A percentile compares a stretch with the other conserved stretches of the same genome.
Evolutionary conservation across 768 basidiomycete species (phyloP).

Genomic region (Albatrellus ellisii): DNA sequence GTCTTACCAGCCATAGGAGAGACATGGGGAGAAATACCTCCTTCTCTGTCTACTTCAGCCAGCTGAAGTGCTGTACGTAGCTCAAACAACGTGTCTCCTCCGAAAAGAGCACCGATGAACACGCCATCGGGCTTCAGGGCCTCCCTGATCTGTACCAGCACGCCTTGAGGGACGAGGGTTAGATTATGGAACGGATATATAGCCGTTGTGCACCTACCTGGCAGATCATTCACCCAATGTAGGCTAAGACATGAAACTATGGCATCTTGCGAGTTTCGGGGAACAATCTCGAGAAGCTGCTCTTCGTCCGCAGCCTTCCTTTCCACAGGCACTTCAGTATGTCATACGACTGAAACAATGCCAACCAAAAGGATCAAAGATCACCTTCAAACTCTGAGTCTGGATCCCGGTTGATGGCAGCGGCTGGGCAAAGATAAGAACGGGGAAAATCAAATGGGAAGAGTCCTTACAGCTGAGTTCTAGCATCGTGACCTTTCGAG

Average conservation of each 20-base stretch:
- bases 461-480: slow-evolving; percentile 61
- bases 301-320: slow-evolving; percentile 82
- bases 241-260: slow-evolving; percentile 84
- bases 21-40: slow-evolving; percentile 91
- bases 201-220: slow-evolving; percentile 43
- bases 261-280: slow-evolving; percentile 74
- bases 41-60: slow-evolving; percentile 87
- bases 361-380: slow-evolving; percentile 1
- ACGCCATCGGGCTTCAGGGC: slow-evolving; percentile 83
- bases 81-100: slow-evolving; percentile 94
- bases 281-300: slow-evolving; percentile 48
- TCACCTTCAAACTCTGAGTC: slow-evolving; percentile 73
- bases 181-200: not conserved
- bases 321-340: slow-evolving; percentile 51
- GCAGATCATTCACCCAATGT: slow-evolving; percentile 97
- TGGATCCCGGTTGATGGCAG: slow-evolving; percentile 60
- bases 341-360: slow-evolving; percentile 1
- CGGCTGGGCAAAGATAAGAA: slow-evolving; percentile 30
- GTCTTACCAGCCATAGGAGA: slow-evolving; percentile 94
- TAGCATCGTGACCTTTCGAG: slow-evolving; percentile 67
- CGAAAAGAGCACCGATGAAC: slow-evolving; percentile 89
- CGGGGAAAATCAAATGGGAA: not conserved
- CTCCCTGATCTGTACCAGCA: slow-evolving; percentile 77
- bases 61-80: slow-evolving; percentile 86
- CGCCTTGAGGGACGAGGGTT: slow-evolving; percentile 31